These are phyloP conservation scores for Scheffersomyces ergatensis DNA, from an alignment of 805 yeast genomes.

Conservation along the genomic window DNA sequence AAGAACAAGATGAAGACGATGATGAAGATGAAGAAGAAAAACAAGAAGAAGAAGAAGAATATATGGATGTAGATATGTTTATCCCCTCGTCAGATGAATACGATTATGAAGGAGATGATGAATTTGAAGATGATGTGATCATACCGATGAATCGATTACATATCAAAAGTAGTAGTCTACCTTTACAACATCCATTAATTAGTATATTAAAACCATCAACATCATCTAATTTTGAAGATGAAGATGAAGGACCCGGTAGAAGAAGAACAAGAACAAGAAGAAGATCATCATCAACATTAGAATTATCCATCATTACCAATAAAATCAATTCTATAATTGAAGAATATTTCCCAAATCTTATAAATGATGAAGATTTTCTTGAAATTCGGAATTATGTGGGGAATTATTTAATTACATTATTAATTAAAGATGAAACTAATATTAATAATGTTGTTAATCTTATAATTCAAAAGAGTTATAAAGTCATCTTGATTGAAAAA, in stretches of 20 bases:
- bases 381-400: slow-evolving; percentile 14
- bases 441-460: slow-evolving; percentile 7
- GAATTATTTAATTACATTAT: slow-evolving; percentile 5
- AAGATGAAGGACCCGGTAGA: too few relatives aligned
- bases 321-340: slow-evolving; percentile 7
- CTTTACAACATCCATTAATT: not conserved
- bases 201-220: not conserved
- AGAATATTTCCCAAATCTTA: slow-evolving; percentile 4
- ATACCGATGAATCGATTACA: not conserved
- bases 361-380: slow-evolving; percentile 7
- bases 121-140: slow-evolving; percentile 1
- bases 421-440: slow-evolving; percentile 5
- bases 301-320: not conserved
- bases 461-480: slow-evolving; percentile 7
- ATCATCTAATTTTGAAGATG: not conserved
- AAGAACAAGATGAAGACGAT: not conserved
- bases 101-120: not conserved
- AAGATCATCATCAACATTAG: not conserved
- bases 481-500: slow-evolving; percentile 7
- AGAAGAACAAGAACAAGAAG: too few relatives aligned
- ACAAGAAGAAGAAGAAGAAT: not conserved
- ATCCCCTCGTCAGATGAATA: too few relatives aligned
- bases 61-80: too few relatives aligned
- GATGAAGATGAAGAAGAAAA: not conserved
- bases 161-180: not conserved